A percentile compares a stretch with the other conserved stretches of the same genome.
Conservation (phyloP, 2,329 filamentous ascomycete genomes). For the Diaporthe sp. region DNA sequence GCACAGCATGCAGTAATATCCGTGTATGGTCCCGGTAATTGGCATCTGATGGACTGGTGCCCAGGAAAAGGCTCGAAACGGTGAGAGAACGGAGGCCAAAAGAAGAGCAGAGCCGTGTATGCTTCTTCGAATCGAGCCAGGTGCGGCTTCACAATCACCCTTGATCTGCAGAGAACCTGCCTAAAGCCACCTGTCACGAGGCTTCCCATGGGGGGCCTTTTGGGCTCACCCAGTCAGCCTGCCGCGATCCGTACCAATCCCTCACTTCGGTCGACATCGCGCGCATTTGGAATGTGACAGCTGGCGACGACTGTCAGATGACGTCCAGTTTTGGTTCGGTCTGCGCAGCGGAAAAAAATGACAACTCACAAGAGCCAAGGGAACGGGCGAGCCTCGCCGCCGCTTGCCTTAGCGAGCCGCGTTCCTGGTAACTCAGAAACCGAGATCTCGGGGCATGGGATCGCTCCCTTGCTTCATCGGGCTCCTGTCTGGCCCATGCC, state of each 20-base stretch:
- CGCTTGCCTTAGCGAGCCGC: constrained; percentile 28
- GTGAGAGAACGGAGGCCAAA: constrained; percentile 18
- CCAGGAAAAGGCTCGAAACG: constrained; percentile 14
- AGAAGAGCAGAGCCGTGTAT: constrained; percentile 5
- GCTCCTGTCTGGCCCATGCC: constrained; percentile 3
- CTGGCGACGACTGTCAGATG: constrained; percentile 17
- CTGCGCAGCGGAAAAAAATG: constrained; percentile 19
- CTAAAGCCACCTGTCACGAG: constrained; percentile 28
- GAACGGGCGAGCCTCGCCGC: constrained; percentile 23
- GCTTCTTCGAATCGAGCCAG: constrained; percentile 23
- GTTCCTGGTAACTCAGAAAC: constrained; percentile 26
- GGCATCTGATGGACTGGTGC: not conserved
- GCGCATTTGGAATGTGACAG: constrained; percentile 31
- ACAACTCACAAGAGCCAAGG: constrained; percentile 34
- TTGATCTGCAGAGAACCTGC: constrained; percentile 28
- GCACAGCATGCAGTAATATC: constrained; percentile 14
- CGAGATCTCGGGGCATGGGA: constrained; percentile 28
- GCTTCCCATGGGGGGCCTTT: not conserved
- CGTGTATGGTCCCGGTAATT: constrained; percentile 1
- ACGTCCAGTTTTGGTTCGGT: not conserved
- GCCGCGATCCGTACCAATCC: constrained; percentile 27
- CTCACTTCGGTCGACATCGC: constrained; percentile 16
- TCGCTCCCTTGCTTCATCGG: constrained; percentile 26
- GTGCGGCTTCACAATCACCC: constrained; percentile 21
- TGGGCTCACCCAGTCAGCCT: constrained; percentile 12